Evolutionary conservation across 2,329 filamentous ascomycete species (phyloP), one percentile per base, ranked within the genome.

Genomic region (Didymosphaeria variabile): DNA sequence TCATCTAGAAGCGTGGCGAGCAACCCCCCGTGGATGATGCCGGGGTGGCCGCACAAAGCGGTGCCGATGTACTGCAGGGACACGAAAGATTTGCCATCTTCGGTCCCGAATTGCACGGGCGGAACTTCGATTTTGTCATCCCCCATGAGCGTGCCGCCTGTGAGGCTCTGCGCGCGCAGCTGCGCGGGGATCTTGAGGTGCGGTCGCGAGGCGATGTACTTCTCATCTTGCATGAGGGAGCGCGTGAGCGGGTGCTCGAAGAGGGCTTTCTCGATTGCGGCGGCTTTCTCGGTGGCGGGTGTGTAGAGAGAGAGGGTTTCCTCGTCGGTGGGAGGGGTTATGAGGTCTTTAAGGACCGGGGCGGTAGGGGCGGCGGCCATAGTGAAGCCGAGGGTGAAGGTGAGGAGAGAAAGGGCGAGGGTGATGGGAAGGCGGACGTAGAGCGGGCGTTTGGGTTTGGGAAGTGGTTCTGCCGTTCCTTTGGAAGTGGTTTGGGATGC

Each of bases 1-100:
- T 98, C 94, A 74, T 98, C 94, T 56, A 98, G 82, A 76, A 98
- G 85, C 13, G 94, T 97, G n/a, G 94, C 94, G 59, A 98, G 82
- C 66, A 97, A 82, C 0, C 94, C 94, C 54, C 94, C 94, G 77
- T 98, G 95, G 7, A 97, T 87, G 64, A 98, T 92, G 2, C 91
- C 93, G 6, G 92, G 91, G 77, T 98, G 94, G 1, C 94, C 94
- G 75, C 93, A 97, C 44, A 98, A 82, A 70, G 92, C 89, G 2
- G 85, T 80, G 1, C 94, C 94, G 0, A 97, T 84, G 74, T 94
- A 94, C 56, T 89, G 85, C 45, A 98, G 85, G 15, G 88, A 87
- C 6, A 94, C 87, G 45, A 81, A 75, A 0, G 55, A 34, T 1
- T 58, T 62, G 23, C 86, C 84, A 67, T 95, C 91, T 57, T 49